phyloP scores from a whole-genome alignment of 768 basidiomycete genomes.

The Tylopilus cervinicoccineus region DNA sequence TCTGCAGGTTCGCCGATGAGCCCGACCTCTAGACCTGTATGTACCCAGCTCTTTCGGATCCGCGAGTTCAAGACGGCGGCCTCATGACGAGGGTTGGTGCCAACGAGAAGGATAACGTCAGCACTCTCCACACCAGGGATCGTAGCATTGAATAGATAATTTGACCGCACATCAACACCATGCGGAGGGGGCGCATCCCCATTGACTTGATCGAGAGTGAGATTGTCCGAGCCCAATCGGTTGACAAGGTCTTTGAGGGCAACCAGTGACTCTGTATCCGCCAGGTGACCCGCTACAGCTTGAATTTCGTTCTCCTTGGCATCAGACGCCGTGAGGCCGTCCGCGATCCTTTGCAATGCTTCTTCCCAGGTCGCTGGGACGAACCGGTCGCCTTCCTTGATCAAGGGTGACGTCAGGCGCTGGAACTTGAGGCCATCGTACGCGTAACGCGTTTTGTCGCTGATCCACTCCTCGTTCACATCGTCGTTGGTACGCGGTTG shows the following conservation, averaged over 20 bases:
- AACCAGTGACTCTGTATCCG: slow-evolving; percentile 91
- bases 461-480: slow-evolving; percentile 99
- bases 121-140: slow-evolving; percentile 89
- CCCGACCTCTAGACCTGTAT: slow-evolving; percentile 81
- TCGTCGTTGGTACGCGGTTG: slow-evolving; percentile 96
- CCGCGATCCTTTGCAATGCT: slow-evolving; percentile 70
- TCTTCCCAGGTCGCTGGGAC: slow-evolving; percentile 89
- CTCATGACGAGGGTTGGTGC: slow-evolving; percentile 96
- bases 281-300: slow-evolving; percentile 87
- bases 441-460: slow-evolving; percentile 96
- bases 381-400: slow-evolving; percentile 92
- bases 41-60: slow-evolving; percentile 92
- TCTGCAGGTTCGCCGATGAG: slow-evolving; percentile 89
- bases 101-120: slow-evolving; percentile 89
- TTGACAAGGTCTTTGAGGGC: slow-evolving; percentile 93
- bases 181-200: slow-evolving; percentile 69
- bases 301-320: slow-evolving; percentile 92
- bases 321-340: slow-evolving; percentile 76
- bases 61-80: slow-evolving; percentile 97
- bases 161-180: slow-evolving; percentile 88
- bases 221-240: slow-evolving; percentile 92
- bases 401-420: slow-evolving; percentile 85
- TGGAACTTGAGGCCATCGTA: slow-evolving; percentile 96
- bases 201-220: slow-evolving; percentile 68
- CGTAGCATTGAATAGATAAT: slow-evolving; percentile 94